Evolutionary conservation across 2,329 filamentous ascomycete species (phyloP).

Genomic region (Pezicula rhizophila): DNA sequence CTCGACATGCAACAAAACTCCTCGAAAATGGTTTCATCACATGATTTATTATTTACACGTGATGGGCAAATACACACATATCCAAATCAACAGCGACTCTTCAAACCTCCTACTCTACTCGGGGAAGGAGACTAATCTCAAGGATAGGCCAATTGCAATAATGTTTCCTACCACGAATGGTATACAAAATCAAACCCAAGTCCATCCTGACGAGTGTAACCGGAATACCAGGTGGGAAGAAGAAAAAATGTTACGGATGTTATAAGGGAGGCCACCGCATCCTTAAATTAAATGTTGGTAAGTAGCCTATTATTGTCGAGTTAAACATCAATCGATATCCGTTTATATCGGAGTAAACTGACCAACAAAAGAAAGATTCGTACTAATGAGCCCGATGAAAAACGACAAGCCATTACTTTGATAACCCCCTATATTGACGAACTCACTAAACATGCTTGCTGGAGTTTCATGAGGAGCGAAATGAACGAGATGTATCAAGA

Average conservation of each 20-base stretch:
- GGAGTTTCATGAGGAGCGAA: slow-evolving; percentile 24
- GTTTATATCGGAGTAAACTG: slow-evolving; percentile 11
- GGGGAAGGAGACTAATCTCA: not conserved
- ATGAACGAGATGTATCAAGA: slow-evolving; percentile 30
- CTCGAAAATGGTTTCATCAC: no score
- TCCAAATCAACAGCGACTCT: no score
- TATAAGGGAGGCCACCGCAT: slow-evolving; percentile 9
- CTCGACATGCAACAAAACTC: no score
- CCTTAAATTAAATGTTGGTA: no score
- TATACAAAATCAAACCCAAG: slow-evolving; percentile 54
- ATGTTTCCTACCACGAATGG: slow-evolving; percentile 58
- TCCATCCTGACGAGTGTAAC: slow-evolving; percentile 47
- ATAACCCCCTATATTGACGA: slow-evolving; percentile 40
- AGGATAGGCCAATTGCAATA: slow-evolving; percentile 59
- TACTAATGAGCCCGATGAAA: slow-evolving; percentile 35
- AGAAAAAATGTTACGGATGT: slow-evolving; percentile 47
- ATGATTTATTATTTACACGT: no score
- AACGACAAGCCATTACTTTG: slow-evolving; percentile 37
- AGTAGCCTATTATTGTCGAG: no score
- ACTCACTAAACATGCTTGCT: slow-evolving; percentile 36
- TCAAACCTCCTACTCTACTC: not conserved
- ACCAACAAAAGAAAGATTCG: slow-evolving; percentile 31
- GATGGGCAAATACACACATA: no score
- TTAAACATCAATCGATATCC: not conserved
- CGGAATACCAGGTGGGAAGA: slow-evolving; percentile 12